Percentiles rank a stretch among this genome's conserved stretches.
Conservation (phyloP, 75 land plant species). For the Sequoiadendron giganteum region DNA sequence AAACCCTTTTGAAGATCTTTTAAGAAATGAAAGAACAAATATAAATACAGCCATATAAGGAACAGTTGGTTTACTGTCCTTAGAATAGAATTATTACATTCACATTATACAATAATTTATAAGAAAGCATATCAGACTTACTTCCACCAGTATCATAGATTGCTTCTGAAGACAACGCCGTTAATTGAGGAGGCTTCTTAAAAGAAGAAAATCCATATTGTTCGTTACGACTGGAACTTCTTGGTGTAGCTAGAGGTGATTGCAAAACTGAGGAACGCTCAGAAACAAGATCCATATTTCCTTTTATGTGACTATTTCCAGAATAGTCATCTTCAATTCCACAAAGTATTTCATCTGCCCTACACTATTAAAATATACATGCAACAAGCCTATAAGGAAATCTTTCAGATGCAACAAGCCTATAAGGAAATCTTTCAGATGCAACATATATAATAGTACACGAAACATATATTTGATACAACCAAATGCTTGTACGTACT, state of each 20-base stretch:
- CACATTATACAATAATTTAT: neutral
- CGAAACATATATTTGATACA: neutral
- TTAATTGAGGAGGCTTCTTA: slow-evolving; percentile 32
- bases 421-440: neutral
- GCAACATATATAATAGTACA: neutral
- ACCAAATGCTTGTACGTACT: neutral
- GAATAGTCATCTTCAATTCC: slow-evolving; percentile 73
- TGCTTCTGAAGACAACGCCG: slow-evolving; percentile 34
- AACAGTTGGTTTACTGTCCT: neutral
- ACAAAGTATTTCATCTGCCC: slow-evolving; percentile 56
- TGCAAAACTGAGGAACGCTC: slow-evolving; percentile 54
- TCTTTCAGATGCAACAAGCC: neutral
- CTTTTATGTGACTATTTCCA: slow-evolving; percentile 58
- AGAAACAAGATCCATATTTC: slow-evolving; percentile 37
- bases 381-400: neutral
- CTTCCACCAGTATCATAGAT: slow-evolving; percentile 42
- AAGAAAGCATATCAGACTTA: slow-evolving; percentile 16
- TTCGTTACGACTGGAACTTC: slow-evolving; percentile 29
- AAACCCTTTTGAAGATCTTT: neutral
- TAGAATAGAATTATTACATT: neutral
- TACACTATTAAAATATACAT: slow-evolving; percentile 29
- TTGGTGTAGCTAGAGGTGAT: slow-evolving; percentile 45
- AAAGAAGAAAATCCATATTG: slow-evolving; percentile 33
- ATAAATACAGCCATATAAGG: neutral
- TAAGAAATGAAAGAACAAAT: neutral